Conservation (phyloP, 139 green algal species). For the Haematococcus lacustris region DNA sequence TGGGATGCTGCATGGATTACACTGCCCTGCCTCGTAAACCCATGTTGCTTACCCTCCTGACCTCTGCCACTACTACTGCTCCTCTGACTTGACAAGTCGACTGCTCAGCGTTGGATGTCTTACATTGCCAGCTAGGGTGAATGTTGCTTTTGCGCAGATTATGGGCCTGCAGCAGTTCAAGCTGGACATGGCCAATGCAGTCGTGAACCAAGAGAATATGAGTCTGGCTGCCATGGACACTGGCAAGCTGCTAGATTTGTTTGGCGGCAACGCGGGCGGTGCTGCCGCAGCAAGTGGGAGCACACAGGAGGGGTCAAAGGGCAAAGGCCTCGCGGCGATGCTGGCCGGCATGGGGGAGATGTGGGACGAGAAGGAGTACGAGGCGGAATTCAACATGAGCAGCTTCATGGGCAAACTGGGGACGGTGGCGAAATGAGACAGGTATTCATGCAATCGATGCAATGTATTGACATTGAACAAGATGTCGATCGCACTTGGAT, state of each 20-base stretch:
- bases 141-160: constrained; percentile 62
- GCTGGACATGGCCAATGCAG: constrained; percentile 73
- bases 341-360: constrained; percentile 72
- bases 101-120: too few relatives aligned
- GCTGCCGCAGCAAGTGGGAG: not conserved
- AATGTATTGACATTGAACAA: too few relatives aligned
- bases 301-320: not conserved
- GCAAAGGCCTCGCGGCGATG: constrained; percentile 47
- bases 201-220: constrained; percentile 72
- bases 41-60: too few relatives aligned
- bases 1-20: too few relatives aligned
- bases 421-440: too few relatives aligned
- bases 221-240: constrained; percentile 66
- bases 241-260: constrained; percentile 61
- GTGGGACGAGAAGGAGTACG: constrained; percentile 85
- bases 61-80: too few relatives aligned
- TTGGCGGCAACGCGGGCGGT: constrained; percentile 7
- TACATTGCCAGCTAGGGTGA: not conserved
- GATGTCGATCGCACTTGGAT: too few relatives aligned
- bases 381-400: constrained; percentile 73
- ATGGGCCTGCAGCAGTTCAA: constrained; percentile 97
- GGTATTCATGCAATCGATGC: too few relatives aligned
- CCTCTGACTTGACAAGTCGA: too few relatives aligned
- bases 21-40: too few relatives aligned
- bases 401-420: constrained; percentile 61